Evolutionary conservation across 202 grass and related monocot genomes (phyloP).

Genomic region (Zoysia matrella): DNA sequence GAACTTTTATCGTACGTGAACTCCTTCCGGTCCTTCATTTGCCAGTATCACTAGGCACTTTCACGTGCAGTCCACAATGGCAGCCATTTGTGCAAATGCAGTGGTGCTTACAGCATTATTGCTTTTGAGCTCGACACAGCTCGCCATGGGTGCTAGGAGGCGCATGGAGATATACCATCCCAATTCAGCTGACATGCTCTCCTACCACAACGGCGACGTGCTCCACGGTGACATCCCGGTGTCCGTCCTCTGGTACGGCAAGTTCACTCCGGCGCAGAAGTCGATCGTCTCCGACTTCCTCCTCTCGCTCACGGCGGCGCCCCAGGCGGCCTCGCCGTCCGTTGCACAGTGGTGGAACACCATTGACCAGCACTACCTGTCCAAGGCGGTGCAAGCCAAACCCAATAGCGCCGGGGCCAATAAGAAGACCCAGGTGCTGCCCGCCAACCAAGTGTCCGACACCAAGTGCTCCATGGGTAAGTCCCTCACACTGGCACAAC

Average conservation of each 20-base stretch:
- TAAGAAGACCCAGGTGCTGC: conserved; percentile 40
- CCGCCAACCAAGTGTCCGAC: conserved; percentile 53
- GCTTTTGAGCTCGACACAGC: conserved; percentile 39
- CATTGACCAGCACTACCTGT: conserved; percentile 55
- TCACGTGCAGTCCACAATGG: conserved; percentile 32
- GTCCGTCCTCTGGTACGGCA: conserved; percentile 67
- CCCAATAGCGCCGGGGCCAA: background rate
- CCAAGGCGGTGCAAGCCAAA: conserved; percentile 33
- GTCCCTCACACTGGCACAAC: conserved; percentile 51
- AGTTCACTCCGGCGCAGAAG: conserved; percentile 62
- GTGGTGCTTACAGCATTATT: conserved; percentile 26
- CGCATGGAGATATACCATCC: conserved; percentile 62
- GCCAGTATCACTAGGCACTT: background rate
- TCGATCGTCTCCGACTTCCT: conserved; percentile 70
- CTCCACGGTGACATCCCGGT: conserved; percentile 65
- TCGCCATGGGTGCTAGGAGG: conserved; percentile 52
- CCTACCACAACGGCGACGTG: conserved; percentile 68
- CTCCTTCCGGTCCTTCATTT: background rate
- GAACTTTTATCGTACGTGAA: background rate
- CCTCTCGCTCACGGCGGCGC: conserved; percentile 50
- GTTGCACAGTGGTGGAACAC: conserved; percentile 65
- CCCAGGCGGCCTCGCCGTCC: conserved; percentile 46
- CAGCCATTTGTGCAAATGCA: conserved; percentile 20
- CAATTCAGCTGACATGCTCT: conserved; percentile 44
- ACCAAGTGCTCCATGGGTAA: conserved; percentile 51